Evolutionary conservation across 257 asterid species (phyloP), one percentile per base, ranked within the genome.

Genomic region (Penstemon eatonii): DNA sequence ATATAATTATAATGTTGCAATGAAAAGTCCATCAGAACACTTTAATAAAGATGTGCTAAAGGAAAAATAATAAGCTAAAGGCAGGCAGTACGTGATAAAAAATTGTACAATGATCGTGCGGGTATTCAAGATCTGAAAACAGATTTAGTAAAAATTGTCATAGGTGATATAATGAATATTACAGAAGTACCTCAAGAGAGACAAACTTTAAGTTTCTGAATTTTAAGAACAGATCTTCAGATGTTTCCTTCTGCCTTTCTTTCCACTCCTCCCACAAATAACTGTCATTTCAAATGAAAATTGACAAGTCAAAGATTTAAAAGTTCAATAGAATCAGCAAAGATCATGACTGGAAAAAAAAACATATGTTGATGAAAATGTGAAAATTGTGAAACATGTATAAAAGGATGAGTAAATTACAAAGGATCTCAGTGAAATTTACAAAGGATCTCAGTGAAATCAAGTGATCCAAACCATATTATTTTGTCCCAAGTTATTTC

Each of bases 211-310:
- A 58, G 71, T 79, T 87, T 75, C 61, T 78, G 87, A 93, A 93
- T 66, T 82, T 87, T 51, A 87, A 57, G 74, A 64, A 65, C 71
- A 88, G 71, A 74, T 82, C 95, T 69, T 85, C 95, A 75, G 81
- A 59, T 43, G 83, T 66, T 67, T 73, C 99, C 69, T 75, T 84
- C 62, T 79, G 83, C 85, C 92, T 83, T 84, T 90, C 99, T 68
- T 85, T 90, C 96, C 96, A 93, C 77, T 93, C 99, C 79, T 93
- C 99, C 84, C 87, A 93, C 62, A 93, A 73, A 73, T 93, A 93
- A 84, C 99, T 93, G 92, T 50, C 67, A 68, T 68, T 59, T 51
- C 75, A 78, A 58, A 60, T 73, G 19, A 73, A 63, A 67, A 61
- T 4, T n/a, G 67, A 55, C 25, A 74, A 25, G 59, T 63, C 62